phyloP scores from a whole-genome alignment of 441 rosid genomes.

The Syzygium malaccense region DNA sequence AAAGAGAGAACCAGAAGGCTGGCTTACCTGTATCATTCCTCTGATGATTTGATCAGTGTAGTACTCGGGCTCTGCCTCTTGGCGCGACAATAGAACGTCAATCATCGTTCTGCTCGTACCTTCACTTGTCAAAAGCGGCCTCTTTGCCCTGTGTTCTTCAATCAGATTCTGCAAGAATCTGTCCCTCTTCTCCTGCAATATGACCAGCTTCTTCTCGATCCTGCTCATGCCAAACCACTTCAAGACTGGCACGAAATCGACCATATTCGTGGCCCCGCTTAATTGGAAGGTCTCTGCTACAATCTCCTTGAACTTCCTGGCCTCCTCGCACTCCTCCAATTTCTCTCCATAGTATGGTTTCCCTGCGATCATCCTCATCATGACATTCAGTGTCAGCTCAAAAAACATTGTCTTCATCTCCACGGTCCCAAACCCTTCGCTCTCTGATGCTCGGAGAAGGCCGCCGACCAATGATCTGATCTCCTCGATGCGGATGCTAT shows the following conservation, averaged over 20 bases:
- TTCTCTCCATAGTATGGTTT: slow-evolving; percentile 10
- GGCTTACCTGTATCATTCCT: slow-evolving; percentile 26
- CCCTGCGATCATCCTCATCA: slow-evolving; percentile 32
- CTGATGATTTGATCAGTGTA: slow-evolving; percentile 41
- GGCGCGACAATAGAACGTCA: slow-evolving; percentile 32
- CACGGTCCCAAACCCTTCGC: background rate
- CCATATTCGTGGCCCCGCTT: slow-evolving; percentile 18
- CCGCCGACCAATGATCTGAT: slow-evolving; percentile 20
- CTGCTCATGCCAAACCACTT: slow-evolving; percentile 26
- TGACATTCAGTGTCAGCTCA: slow-evolving; percentile 21
- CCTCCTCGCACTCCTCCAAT: slow-evolving; percentile 6
- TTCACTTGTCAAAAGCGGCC: background rate
- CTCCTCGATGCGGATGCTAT: slow-evolving; percentile 29
- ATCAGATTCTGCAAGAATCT: slow-evolving; percentile 30
- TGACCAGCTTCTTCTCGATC: slow-evolving; percentile 16
- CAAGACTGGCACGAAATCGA: slow-evolving; percentile 42
- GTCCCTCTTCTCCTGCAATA: slow-evolving; percentile 28
- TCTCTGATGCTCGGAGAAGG: slow-evolving; percentile 7
- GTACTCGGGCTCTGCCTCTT: slow-evolving; percentile 44
- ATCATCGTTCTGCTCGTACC: slow-evolving; percentile 4
- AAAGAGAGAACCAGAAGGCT: background rate
- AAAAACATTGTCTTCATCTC: slow-evolving; percentile 26
- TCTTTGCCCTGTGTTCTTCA: slow-evolving; percentile 18
- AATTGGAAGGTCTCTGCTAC: slow-evolving; percentile 28
- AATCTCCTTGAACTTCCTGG: slow-evolving; percentile 15